Evolutionary conservation across 2,329 filamentous ascomycete genomes (phyloP), one percentile per base, ranked within the genome.

Genomic region (Metarhizium sp.): DNA sequence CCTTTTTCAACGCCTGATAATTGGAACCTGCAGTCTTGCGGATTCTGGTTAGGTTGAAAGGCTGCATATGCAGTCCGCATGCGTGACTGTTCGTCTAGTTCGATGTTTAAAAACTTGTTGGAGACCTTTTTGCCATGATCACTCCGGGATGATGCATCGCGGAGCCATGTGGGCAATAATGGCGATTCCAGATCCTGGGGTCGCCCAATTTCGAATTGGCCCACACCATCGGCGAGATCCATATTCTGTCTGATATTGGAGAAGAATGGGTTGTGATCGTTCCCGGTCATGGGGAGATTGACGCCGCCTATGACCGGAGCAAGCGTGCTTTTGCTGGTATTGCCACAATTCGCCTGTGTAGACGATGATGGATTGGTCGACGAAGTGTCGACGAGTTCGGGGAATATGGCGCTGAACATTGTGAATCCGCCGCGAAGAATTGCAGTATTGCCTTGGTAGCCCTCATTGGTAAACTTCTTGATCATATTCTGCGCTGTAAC

Each of bases 171-270:
- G 1, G 94, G 94, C 14, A 96, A 75, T 16, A 75, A 69, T 4
- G 78, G 72, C 42, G 70, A 66, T 36, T 77, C 70, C 8, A 81
- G 60, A n/a, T 69, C 74, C 2, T 67, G 46, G 0, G 80, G 79
- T 8, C 79, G 66, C 2, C 67, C 63, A 6, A 84, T 66, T n/a
- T 84, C 79, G 63, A 85, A 84, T 63, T 95, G 92, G 0, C 94
- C 94, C 11, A 97, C 92, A 20, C 94, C 94, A 61, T 90, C 91
- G 36, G 95, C 87, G 18, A 99, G 77, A 66, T 97, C 94, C 82
- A 95, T 92, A 60, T 97, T 96, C 69, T 97, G 94, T 47, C 94
- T 85, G 63, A 99, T 97, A 60, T 96, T 97, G 58, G 85, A 85
- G 69, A 97, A 97, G 74, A 99, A 97, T 0, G 92, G 92, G 63